Evolutionary conservation across 805 yeast species (phyloP), one percentile per base, ranked within the genome.

Genomic region (Wickerhamomyces xylosicus): DNA sequence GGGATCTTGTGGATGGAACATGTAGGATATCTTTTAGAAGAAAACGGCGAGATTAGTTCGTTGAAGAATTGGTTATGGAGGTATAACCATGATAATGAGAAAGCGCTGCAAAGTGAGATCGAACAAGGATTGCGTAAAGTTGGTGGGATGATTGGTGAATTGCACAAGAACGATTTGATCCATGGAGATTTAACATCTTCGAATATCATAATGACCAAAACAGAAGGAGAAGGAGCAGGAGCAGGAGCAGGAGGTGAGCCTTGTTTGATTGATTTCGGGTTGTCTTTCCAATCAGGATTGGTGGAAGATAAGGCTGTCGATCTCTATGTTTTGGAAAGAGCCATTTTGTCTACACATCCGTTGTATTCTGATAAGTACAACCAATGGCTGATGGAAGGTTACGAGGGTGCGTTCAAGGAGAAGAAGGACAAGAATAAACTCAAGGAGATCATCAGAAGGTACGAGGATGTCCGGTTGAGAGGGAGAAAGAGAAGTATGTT

Each of bases 261-360:
- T 0, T 72, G 66, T 27, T 59, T 92, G 47, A 92, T 92, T 39
- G 98, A 92, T 55, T 92, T 92, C 62, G 98, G 98, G 0, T 66
- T 92, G 16, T 83, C 95, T 2, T 76, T 87, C 11, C 77, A 77
- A 41, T 77, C 95, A 0, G 69, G 71, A 1, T 56, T 86, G 44
- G 72, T 83, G 0, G 98, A 92, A 51, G 97, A 90, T 53, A 87
- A 85, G 58, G 97, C 97, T 3, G 98, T 92, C n/a, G 98, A 92
- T 58, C 59, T 92, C 42, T 92, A 92, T 51, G 97, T 92, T 10
- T 61, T 92, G 43, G 98, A 92, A 59, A 67, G 97, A 50, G 97
- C 98, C 0, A 71, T 92, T 16, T 62, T 76, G 22, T 85, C 95
- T 47, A 92, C 98, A 1, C 98, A 92, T 59, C 90, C 97, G 0